Conservation (phyloP, 441 rosid species). For the Biscutella laevigata region DNA sequence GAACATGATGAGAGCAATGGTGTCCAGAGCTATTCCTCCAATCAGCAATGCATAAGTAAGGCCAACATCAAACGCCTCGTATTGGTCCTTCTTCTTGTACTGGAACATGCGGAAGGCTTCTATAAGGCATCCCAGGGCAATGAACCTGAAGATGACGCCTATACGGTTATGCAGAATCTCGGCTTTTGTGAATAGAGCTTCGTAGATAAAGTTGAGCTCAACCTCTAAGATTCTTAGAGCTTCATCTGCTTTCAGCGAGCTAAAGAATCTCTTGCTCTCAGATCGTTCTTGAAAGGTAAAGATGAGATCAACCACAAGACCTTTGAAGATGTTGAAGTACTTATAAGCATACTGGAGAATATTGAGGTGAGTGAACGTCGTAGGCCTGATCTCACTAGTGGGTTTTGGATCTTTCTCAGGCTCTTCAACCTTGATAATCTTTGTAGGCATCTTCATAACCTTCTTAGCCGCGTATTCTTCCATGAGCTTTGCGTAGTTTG, state of each 20-base stretch:
- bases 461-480: slow-evolving; percentile 37
- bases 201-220: slow-evolving; percentile 53
- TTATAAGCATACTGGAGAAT: slow-evolving; percentile 29
- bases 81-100: slow-evolving; percentile 12
- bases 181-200: slow-evolving; percentile 41
- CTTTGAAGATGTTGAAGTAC: slow-evolving; percentile 35
- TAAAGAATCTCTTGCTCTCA: slow-evolving; percentile 34
- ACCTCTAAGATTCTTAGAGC: slow-evolving; percentile 44
- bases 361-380: neutral
- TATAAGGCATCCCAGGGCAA: slow-evolving; percentile 21
- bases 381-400: neutral
- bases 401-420: slow-evolving; percentile 25
- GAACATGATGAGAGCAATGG: slow-evolving; percentile 30
- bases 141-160: slow-evolving; percentile 29
- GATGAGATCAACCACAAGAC: slow-evolving; percentile 38
- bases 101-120: slow-evolving; percentile 27
- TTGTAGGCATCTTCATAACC: slow-evolving; percentile 27
- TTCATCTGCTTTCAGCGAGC: slow-evolving; percentile 1
- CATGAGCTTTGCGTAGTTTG: slow-evolving; percentile 42
- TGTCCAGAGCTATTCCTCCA: slow-evolving; percentile 38
- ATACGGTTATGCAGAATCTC: slow-evolving; percentile 23
- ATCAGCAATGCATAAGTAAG: slow-evolving; percentile 40
- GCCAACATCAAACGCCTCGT: slow-evolving; percentile 22
- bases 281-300: slow-evolving; percentile 29
- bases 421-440: slow-evolving; percentile 33